These are phyloP conservation scores for Eucalyptus curtisii DNA, from an alignment of 345 rosid genomes.

Conservation along the genomic window DNA sequence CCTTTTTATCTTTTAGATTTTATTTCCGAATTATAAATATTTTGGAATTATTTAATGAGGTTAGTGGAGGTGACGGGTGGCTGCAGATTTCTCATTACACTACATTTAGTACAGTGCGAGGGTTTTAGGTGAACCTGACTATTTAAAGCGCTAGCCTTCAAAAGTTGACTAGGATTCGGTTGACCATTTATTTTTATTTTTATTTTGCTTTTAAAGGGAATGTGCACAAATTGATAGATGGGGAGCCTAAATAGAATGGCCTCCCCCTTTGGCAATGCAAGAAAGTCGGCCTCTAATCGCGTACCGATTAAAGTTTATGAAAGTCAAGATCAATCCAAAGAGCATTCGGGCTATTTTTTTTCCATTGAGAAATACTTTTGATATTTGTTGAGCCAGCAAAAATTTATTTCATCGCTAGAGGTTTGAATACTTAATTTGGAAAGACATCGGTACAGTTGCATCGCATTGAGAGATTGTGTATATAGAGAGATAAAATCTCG, in stretches of 20 bases:
- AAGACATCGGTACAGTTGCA: fast-evolving
- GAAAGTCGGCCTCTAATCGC: not conserved
- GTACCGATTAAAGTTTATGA: not conserved
- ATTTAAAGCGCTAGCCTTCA: not conserved
- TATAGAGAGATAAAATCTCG: not conserved
- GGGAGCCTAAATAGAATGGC: not conserved
- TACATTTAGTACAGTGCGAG: not conserved
- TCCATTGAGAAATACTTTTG: not conserved
- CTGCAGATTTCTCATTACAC: not conserved
- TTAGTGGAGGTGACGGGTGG: conserved; percentile 1
- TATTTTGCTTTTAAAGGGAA: not conserved
- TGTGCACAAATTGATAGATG: not conserved
- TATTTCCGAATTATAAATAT: not conserved
- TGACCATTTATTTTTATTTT: not conserved
- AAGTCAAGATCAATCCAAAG: not conserved
- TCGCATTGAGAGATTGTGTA: not conserved
- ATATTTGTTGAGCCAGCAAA: not conserved
- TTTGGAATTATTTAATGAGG: not conserved
- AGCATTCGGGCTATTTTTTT: not conserved
- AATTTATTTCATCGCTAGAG: not conserved
- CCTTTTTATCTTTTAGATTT: not conserved
- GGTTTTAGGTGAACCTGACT: not conserved
- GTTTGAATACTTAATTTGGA: not conserved
- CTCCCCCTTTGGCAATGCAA: not conserved
- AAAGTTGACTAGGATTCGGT: not conserved